Conservation (phyloP, 2,329 filamentous ascomycete genomes). For the Clonostachys rosea region DNA sequence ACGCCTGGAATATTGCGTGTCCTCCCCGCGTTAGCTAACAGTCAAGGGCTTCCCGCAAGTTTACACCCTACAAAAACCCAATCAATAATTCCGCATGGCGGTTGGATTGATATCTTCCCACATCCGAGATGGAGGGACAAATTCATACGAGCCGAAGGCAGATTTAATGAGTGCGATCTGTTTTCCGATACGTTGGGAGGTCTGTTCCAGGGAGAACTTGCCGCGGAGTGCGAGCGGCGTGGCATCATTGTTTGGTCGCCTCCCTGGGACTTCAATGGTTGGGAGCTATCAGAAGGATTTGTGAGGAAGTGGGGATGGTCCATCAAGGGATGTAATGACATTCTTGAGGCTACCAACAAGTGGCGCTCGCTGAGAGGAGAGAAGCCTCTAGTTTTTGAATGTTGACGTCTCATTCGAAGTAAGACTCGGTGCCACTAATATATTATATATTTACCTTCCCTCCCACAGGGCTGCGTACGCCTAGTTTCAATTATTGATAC, state of each 20-base stretch:
- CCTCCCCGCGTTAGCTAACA: too few species aligned
- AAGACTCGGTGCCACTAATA: too few species aligned
- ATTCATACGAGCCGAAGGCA: constrained; percentile 9
- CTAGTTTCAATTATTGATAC: too few species aligned
- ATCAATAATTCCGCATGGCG: constrained; percentile 15
- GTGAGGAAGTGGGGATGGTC: constrained; percentile 34
- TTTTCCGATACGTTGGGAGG: constrained; percentile 4
- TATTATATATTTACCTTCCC: too few species aligned
- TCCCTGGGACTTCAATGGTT: constrained; percentile 33
- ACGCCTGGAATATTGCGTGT: too few species aligned
- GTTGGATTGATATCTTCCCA: constrained; percentile 28
- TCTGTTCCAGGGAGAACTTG: neutral
- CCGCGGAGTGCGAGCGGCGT: constrained; percentile 1
- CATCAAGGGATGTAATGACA: constrained; percentile 22
- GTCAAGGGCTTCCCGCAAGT: too few species aligned
- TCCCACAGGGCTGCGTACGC: too few species aligned
- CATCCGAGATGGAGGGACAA: constrained; percentile 24
- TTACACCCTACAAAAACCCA: constrained; percentile 4
- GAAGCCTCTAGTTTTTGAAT: neutral
- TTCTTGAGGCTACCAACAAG: constrained; percentile 24
- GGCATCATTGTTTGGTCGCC: constrained; percentile 40
- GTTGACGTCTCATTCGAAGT: too few species aligned
- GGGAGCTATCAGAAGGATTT: constrained; percentile 41
- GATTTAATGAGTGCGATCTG: constrained; percentile 10
- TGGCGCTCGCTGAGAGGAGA: constrained; percentile 12